Base-by-base conservation (phyloP, 768 basidiomycete species). In the Suillus clintonianus region DNA sequence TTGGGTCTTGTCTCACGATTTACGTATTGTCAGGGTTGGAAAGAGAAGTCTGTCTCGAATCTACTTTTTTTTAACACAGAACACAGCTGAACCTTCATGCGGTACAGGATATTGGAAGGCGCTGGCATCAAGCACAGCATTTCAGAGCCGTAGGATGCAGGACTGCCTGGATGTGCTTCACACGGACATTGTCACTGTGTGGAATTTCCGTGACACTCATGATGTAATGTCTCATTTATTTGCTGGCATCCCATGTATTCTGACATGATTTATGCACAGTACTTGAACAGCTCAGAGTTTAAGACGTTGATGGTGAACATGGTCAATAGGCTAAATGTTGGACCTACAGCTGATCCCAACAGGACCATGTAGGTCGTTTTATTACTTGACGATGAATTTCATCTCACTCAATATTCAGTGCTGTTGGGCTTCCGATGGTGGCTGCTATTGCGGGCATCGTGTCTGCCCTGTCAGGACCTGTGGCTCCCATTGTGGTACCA, bases 31-130 rank as follows among this genome's bases (percentile, higher is more conserved):
- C 30, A 62, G 62, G 11, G 58, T 62, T 32, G 61, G 61, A 24
- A 58, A 58, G 43, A 51, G 37, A 62, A 56, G 61, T 56, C 24
- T n/a, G 61, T 62, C 15, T 42, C 63, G 58, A 42, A 22, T 71
- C n/a, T n/a, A n/a, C n/a, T n/a, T n/a, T n/a, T n/a, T n/a, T n/a
- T n/a, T n/a, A n/a, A n/a, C n/a, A n/a, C n/a, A n/a, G n/a, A n/a
- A n/a, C n/a, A n/a, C n/a, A n/a, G n/a, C n/a, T n/a, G n/a, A n/a
- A n/a, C n/a, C n/a, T n/a, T n/a, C n/a, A n/a, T 36, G 32, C 41
- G 11, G 19, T 56, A 5, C 39, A 71, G 71, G 48, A 58, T 71
- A 72, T 56, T 71, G 70, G 70, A 48, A 37, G 9, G 56, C 36
- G 4, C 48, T 71, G 9, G 63, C 58, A 5, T 60, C 71, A 0